phyloP scores from a whole-genome alignment of 2,329 filamentous ascomycete genomes.

The Aspergillus sp. region DNA sequence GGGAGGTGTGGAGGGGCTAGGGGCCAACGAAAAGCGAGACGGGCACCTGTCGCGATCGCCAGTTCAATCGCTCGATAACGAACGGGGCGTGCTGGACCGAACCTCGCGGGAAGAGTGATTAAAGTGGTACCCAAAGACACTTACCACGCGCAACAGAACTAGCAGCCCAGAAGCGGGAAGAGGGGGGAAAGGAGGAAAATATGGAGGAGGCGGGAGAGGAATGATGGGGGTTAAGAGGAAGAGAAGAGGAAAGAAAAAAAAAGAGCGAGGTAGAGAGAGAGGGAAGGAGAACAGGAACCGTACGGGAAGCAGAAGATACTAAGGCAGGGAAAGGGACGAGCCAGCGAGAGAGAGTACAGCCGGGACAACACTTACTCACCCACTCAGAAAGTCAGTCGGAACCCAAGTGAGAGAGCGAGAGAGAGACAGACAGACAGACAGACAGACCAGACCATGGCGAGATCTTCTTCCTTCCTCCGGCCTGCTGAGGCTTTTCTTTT shows the following conservation, averaged over 20 bases:
- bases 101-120: constrained; percentile 3
- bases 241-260: constrained; percentile 28
- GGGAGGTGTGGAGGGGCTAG: constrained; percentile 40
- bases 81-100: constrained; percentile 13
- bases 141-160: neutral
- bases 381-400: too few species aligned
- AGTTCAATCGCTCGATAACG: constrained; percentile 22
- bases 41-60: constrained; percentile 26
- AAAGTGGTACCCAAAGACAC: neutral
- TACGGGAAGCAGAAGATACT: neutral
- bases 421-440: neutral
- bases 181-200: constrained; percentile 24
- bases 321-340: neutral
- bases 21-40: constrained; percentile 24
- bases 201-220: constrained; percentile 20
- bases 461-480: neutral
- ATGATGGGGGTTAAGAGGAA: constrained; percentile 24
- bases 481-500: constrained; percentile 19
- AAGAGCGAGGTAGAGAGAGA: constrained; percentile 10
- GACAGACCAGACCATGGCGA: constrained; percentile 1
- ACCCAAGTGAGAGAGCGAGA: constrained; percentile 7
- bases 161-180: neutral
- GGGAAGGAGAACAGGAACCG: neutral
- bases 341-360: neutral
- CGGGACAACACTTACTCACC: too few species aligned